Base-by-base conservation (phyloP, 257 asterid genomes). In the Solanum chiquidenum region DNA sequence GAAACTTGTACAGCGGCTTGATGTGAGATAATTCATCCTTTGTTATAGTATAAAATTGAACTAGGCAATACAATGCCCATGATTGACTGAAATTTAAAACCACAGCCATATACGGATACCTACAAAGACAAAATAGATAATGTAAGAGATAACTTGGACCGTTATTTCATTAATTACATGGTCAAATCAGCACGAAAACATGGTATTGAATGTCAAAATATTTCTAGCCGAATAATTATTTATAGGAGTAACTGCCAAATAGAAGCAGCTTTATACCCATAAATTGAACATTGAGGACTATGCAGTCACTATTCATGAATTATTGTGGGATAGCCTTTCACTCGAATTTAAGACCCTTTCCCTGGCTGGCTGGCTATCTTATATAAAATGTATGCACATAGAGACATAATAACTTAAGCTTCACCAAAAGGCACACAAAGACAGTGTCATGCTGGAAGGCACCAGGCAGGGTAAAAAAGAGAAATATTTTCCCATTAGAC, bases 41-140 rank as follows among this genome's bases (percentile, higher is more conserved):
- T 25, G 98, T 93, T 86, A 96, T 96, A 88, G 95, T 86, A 89
- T 97, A 97, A 90, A 97, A 97, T 88, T 95, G 99, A 89, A 97
- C 95, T 87, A 97, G 89, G 92, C 99, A 97, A 90, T 97, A 97
- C 93, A 97, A 92, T 77, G 99, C 99, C 99, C 99, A 97, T 34
- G 99, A 92, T 68, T 97, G 99, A 89, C 99, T 97, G 95, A 97
- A 97, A 91, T 97, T 97, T 89, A 97, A 91, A 90, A 97, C 90
- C 91, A 97, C 98, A 58, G 99, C 99, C 96, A 94, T 77, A 89
- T 96, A 97, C 0, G 97, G 97, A 91, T 97, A 97, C 96, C 99
- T 97, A 89, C 89, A 92, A 89, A 88, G 58, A 85, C 89, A 49
- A 46, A 1, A 34, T 38, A 18, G 62, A 80, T 18, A 82, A 49